A percentile compares a stretch with the other conserved stretches of the same genome.
Evolutionary conservation across 78 protist genomes (phyloP).

Genomic region (Pelomyxa schiedti): DNA sequence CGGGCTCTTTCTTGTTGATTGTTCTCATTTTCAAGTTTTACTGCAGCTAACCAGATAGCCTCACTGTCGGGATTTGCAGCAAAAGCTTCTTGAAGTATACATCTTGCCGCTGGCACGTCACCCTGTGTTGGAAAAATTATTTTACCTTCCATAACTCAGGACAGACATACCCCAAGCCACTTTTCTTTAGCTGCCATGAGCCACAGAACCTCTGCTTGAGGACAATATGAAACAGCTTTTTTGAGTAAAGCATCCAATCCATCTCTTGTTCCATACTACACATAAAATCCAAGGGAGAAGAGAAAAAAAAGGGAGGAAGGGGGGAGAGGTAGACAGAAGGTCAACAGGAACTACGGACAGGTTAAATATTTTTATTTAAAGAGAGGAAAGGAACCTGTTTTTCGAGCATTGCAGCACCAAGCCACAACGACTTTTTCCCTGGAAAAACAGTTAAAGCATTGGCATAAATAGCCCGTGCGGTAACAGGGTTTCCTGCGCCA

Average conservation of each 20-base stretch:
- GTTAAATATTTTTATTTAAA: background rate
- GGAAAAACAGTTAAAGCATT: conserved; percentile 62
- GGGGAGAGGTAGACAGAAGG: background rate
- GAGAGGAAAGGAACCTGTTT: conserved; percentile 10
- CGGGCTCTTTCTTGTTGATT: conserved; percentile 54
- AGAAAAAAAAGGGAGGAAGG: too few relatives aligned
- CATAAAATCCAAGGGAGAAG: too few relatives aligned
- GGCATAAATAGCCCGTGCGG: conserved; percentile 68
- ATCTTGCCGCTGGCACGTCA: conserved; percentile 51
- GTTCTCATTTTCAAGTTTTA: conserved; percentile 80
- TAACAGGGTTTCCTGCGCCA: conserved; percentile 19
- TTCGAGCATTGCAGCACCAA: conserved; percentile 68
- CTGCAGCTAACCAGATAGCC: conserved; percentile 88
- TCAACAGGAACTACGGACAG: background rate
- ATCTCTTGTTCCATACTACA: conserved; percentile 44
- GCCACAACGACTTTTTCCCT: conserved; percentile 69
- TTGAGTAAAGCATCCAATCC: conserved; percentile 51
- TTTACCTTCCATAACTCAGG: too few relatives aligned
- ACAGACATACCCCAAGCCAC: conserved; percentile 76
- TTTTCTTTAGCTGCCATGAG: conserved; percentile 85
- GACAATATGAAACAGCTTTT: conserved; percentile 75
- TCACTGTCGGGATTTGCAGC: conserved; percentile 64
- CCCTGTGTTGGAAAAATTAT: too few relatives aligned
- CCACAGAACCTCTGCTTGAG: conserved; percentile 84
- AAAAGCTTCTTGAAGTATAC: conserved; percentile 70